phyloP scores from a whole-genome alignment of 2,329 filamentous ascomycete genomes.

The Ceratocystis lukuohia region DNA sequence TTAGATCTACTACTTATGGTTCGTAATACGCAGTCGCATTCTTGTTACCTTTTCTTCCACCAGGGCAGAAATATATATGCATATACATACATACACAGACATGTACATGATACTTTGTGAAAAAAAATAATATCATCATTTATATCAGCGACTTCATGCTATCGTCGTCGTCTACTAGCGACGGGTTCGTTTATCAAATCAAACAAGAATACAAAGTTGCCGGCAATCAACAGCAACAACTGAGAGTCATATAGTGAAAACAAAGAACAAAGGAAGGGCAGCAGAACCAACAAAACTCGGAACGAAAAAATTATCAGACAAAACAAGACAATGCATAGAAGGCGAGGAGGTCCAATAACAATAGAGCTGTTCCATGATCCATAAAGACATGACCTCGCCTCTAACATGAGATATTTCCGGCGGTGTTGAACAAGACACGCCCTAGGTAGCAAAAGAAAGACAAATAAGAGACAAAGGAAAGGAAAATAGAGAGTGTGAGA shows the following conservation, averaged over 20 bases:
- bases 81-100: not conserved
- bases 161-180: not conserved
- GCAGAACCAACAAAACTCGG: not conserved
- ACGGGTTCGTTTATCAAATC: not conserved
- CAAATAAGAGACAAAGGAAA: conserved; percentile 5
- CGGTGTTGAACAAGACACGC: conserved; percentile 9
- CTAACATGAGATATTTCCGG: conserved; percentile 2
- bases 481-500: conserved; percentile 5
- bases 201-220: conserved; percentile 6
- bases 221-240: conserved; percentile 9
- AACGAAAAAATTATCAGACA: not conserved
- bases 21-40: not conserved
- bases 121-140: not conserved
- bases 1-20: not conserved
- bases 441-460: conserved; percentile 9
- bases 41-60: not conserved
- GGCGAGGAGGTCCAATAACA: conserved; percentile 1
- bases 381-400: conserved; percentile 9
- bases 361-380: not conserved
- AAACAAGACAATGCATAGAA: conserved; percentile 5
- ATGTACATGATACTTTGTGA: not conserved
- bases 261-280: conserved; percentile 13
- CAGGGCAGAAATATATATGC: not conserved
- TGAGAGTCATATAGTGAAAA: conserved; percentile 15
- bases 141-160: not conserved